Evolutionary conservation across 371 early-diverging fungal genomes (phyloP).

Genomic region (Mortierella sp.): DNA sequence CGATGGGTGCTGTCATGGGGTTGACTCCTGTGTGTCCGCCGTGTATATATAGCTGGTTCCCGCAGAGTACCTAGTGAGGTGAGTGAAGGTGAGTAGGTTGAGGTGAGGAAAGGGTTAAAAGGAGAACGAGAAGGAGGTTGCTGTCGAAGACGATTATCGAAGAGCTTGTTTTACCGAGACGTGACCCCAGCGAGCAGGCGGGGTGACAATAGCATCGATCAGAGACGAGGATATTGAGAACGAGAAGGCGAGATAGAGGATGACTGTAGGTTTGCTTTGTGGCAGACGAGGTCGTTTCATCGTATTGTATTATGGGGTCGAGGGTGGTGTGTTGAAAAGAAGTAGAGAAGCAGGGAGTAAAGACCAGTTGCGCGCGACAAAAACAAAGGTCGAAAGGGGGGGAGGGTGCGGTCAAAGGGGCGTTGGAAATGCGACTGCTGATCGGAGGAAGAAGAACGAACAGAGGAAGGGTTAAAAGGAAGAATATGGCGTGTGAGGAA

Average conservation of each 20-base stretch:
- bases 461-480: neutral
- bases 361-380: no score
- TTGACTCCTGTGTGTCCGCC: constrained; percentile 57
- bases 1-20: constrained; percentile 43
- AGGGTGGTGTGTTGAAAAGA: neutral
- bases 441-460: neutral
- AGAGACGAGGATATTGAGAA: neutral
- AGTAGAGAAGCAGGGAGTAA: neutral
- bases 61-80: constrained; percentile 34
- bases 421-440: neutral
- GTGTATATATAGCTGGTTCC: constrained; percentile 44
- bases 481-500: neutral
- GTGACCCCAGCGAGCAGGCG: constrained; percentile 54
- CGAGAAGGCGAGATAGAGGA: constrained; percentile 10
- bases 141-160: neutral
- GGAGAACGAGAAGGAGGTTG: neutral
- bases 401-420: neutral
- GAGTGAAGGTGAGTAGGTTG: neutral
- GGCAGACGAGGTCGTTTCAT: constrained; percentile 8
- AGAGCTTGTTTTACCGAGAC: constrained; percentile 48
- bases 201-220: constrained; percentile 27
- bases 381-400: neutral
- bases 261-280: neutral
- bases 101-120: no score
- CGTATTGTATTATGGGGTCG: neutral